Evolutionary conservation across 495 filamentous ascomycete genomes (phyloP).

Genomic region (Chaetomium tenue): DNA sequence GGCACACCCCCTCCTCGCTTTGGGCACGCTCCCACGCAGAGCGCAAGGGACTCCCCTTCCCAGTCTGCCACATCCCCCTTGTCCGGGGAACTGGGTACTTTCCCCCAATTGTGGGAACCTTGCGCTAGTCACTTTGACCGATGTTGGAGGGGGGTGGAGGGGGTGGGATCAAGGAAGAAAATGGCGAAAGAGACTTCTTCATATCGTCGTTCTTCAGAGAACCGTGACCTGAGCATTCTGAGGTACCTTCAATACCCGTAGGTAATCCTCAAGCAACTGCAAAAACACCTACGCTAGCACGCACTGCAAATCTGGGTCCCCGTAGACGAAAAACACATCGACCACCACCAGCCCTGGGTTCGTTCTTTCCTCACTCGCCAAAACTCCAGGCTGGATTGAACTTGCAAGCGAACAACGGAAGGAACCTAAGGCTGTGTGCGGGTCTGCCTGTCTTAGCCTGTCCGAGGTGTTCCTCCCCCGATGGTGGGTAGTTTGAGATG

Average conservation of each 20-base stretch:
- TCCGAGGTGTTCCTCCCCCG: background rate
- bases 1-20: conserved; percentile 4
- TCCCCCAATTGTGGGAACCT: conserved; percentile 5
- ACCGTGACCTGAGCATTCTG: background rate
- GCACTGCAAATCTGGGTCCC: no score
- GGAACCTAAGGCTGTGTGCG: background rate
- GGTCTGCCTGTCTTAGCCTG: no score
- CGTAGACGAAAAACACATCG: background rate
- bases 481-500: background rate
- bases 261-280: no score
- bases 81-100: conserved; percentile 7
- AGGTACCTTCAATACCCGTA: background rate
- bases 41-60: conserved; percentile 2
- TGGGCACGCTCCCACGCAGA: background rate
- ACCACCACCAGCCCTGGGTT: background rate
- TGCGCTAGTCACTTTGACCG: conserved; percentile 4
- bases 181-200: background rate
- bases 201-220: background rate
- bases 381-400: background rate
- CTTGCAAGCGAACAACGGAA: background rate
- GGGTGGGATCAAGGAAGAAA: background rate
- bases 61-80: conserved; percentile 9
- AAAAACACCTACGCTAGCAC: no score
- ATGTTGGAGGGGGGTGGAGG: no score
- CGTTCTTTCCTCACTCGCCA: background rate